phyloP scores from a whole-genome alignment of 768 basidiomycete genomes.

The Rhodotorula paludigena region DNA sequence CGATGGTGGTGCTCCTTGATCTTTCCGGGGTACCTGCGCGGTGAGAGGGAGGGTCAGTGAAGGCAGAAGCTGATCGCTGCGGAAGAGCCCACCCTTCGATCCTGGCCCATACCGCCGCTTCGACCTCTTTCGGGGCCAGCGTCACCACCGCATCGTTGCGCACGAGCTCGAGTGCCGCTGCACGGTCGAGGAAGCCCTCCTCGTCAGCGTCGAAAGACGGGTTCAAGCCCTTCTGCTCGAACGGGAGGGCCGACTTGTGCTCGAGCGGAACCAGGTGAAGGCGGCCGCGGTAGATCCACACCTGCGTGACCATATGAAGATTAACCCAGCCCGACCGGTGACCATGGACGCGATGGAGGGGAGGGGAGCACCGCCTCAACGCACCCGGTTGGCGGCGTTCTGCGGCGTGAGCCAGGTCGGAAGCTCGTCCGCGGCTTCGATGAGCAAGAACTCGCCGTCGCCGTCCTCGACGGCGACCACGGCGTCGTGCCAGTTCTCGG shows the following conservation, averaged over 20 bases:
- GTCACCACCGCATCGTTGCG: conserved; percentile 58
- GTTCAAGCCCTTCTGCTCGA: conserved; percentile 4
- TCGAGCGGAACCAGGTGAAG: conserved; percentile 81
- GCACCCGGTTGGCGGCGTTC: conserved; percentile 87
- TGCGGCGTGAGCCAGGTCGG: conserved; percentile 86
- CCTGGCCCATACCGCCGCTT: conserved; percentile 64
- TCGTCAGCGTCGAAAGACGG: conserved; percentile 52
- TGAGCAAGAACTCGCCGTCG: conserved; percentile 82
- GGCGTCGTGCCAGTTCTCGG: conserved; percentile 69
- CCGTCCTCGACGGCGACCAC: conserved; percentile 66
- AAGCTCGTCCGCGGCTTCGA: conserved; percentile 86
- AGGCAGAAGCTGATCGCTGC: not conserved
- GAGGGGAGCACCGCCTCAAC: conserved; percentile 51
- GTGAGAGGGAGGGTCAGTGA: no score
- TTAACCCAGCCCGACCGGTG: not conserved
- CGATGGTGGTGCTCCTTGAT: conserved; percentile 60
- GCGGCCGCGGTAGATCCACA: conserved; percentile 79
- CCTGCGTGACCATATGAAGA: conserved; percentile 51
- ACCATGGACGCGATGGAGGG: not conserved
- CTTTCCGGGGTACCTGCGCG: conserved; percentile 29
- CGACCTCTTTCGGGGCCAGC: conserved; percentile 58
- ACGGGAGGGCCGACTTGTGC: conserved; percentile 62
- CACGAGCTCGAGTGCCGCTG: conserved; percentile 63
- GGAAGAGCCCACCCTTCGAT: conserved; percentile 61
- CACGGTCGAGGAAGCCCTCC: conserved; percentile 50